Conservation (phyloP, 1,139 yeast species). For the Lodderomyces oxycetoniae region DNA sequence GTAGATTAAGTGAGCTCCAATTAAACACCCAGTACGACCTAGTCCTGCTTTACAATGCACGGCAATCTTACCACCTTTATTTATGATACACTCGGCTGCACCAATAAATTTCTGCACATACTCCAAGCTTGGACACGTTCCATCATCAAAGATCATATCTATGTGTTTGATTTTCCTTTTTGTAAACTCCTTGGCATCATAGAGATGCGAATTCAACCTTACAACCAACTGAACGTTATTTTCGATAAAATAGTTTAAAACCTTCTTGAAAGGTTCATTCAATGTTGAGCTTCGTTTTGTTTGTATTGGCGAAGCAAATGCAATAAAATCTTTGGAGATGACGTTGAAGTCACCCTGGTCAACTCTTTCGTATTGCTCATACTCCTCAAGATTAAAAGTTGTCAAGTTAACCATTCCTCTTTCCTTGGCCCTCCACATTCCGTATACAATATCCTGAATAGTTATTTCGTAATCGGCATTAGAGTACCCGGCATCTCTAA, state of each 20-base stretch:
- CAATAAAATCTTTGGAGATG: slow-evolving; percentile 87
- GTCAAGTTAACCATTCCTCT: slow-evolving; percentile 83
- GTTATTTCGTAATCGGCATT: slow-evolving; percentile 90
- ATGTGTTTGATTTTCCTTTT: slow-evolving; percentile 80
- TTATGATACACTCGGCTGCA: slow-evolving; percentile 84
- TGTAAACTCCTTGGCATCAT: slow-evolving; percentile 79
- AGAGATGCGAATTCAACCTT: slow-evolving; percentile 83
- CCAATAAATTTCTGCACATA: slow-evolving; percentile 90
- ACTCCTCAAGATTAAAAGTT: slow-evolving; percentile 84
- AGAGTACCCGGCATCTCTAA: slow-evolving; percentile 96
- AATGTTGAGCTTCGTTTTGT: slow-evolving; percentile 42
- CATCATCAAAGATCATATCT: slow-evolving; percentile 96
- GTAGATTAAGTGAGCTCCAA: slow-evolving; percentile 93
- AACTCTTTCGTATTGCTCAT: slow-evolving; percentile 90
- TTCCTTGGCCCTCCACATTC: slow-evolving; percentile 98
- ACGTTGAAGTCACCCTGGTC: slow-evolving; percentile 96
- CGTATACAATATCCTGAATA: slow-evolving; percentile 92
- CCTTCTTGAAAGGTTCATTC: slow-evolving; percentile 75
- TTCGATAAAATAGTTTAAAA: slow-evolving; percentile 65
- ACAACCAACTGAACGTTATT: slow-evolving; percentile 85
- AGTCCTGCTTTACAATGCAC: slow-evolving; percentile 98
- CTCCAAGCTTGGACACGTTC: slow-evolving; percentile 94
- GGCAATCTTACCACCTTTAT: slow-evolving; percentile 86
- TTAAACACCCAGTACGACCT: slow-evolving; percentile 95
- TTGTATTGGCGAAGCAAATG: slow-evolving; percentile 96